phyloP scores from a whole-genome alignment of 176 grass and related monocot genomes.

The Oryza rufipogon region DNA sequence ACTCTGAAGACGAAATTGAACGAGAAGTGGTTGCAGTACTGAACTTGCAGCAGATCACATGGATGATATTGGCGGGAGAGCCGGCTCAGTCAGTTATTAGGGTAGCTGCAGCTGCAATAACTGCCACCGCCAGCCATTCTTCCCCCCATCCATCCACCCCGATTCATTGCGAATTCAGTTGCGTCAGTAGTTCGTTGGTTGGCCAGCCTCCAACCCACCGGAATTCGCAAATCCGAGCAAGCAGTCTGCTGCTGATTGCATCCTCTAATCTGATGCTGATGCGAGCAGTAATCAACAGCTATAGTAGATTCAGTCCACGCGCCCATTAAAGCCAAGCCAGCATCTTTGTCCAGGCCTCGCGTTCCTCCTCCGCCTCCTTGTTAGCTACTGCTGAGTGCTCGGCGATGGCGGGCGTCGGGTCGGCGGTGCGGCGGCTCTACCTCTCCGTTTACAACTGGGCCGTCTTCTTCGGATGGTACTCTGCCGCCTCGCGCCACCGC shows the following conservation, averaged over 20 bases:
- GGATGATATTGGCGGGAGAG: background rate
- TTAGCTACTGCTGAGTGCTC: background rate
- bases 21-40: background rate
- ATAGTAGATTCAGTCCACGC: background rate
- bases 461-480: constrained; percentile 59
- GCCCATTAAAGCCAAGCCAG: background rate
- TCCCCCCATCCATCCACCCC: too few species aligned
- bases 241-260: background rate
- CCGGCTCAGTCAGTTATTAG: background rate
- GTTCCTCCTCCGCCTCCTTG: background rate
- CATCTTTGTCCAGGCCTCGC: background rate
- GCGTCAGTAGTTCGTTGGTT: background rate
- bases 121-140: constrained; percentile 2
- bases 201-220: constrained; percentile 8
- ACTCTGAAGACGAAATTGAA: background rate
- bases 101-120: constrained; percentile 39
- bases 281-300: background rate
- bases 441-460: constrained; percentile 59
- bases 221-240: background rate
- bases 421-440: constrained; percentile 50
- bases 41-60: constrained; percentile 8
- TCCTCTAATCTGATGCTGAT: background rate
- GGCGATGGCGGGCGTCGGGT: constrained; percentile 35
- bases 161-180: constrained; percentile 32
- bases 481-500: background rate